Base-by-base conservation (phyloP, 2,329 filamentous ascomycete genomes). In the Emericellopsis atlantica region DNA sequence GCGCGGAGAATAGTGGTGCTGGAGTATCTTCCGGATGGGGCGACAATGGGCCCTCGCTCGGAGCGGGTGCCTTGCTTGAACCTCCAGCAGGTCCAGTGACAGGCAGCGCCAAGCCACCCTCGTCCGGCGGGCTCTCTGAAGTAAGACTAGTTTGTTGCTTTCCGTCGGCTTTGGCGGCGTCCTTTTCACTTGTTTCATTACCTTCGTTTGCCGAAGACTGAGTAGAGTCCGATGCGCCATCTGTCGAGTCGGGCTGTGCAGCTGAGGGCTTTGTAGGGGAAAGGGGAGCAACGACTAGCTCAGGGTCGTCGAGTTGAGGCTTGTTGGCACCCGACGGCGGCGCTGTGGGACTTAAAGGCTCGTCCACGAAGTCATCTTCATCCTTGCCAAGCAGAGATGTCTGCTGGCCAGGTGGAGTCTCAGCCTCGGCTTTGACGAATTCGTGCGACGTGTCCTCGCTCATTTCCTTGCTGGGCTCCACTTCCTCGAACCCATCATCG, bases 401-500 rank as follows among this genome's bases (percentile, higher is more conserved):
- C 29, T 50, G 43, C 14, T 54, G 49, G n/a, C 46, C 49, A 14
- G 47, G 38, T 5, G 49, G 47, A 6, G 74, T 67, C 44, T 76
- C 73, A 24, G 73, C 69, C 44, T 72, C 70, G 4, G 68, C 68
- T 54, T 79, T 79, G 48, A 79, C 71, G 44, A 83, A 75, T 46
- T 83, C 77, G 46, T 84, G 76, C 32, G 81, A 83, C 2, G 74
- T 76, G 39, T 85, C 81, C 45, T 89, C 84, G 15, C 76, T 76
- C 51, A 87, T 74, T 44, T 87, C 82, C 24, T 79, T 81, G 36
- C 67, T 66, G 37, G 74, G 72, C 29, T 74, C 73, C 9, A 96
- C 89, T 59, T 95, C 88, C 57, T 98, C 92, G 53, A 95, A 96
- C 1, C 85, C 86, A 55, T 96, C 92, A 48, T 95, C 87, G 11